These are phyloP conservation scores for Erucastrum elatum DNA, from an alignment of 345 rosid genomes.

Conservation along the genomic window DNA sequence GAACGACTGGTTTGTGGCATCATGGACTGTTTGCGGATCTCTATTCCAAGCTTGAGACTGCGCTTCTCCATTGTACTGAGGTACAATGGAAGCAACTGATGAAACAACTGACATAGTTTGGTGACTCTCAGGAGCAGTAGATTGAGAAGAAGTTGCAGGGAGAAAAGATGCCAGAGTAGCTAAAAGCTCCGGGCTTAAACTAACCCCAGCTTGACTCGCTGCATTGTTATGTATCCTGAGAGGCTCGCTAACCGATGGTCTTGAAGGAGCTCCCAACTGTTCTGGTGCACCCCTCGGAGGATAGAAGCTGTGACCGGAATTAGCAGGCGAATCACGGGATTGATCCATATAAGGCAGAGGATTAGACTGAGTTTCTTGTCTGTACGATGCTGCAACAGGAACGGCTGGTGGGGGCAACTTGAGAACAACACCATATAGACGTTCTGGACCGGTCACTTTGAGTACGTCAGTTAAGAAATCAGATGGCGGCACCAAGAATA, in stretches of 20 bases:
- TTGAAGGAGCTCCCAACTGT: constrained; percentile 49
- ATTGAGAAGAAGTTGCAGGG: constrained; percentile 58
- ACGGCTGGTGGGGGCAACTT: constrained; percentile 63
- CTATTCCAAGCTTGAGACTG: constrained; percentile 56
- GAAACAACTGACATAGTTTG: constrained; percentile 46
- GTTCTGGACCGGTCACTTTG: constrained; percentile 78
- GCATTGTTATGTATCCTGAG: constrained; percentile 20
- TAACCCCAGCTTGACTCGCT: constrained; percentile 46
- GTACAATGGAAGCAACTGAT: constrained; percentile 33
- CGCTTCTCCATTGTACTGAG: constrained; percentile 46
- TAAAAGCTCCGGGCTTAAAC: constrained; percentile 85
- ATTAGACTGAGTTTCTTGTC: constrained; percentile 49
- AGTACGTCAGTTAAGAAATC: constrained; percentile 80
- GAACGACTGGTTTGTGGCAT: constrained; percentile 44
- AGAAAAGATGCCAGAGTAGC: constrained; percentile 70
- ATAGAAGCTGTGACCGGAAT: constrained; percentile 46
- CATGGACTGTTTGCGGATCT: constrained; percentile 46
- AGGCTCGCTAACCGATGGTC: constrained; percentile 49
- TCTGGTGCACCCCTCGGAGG: constrained; percentile 50
- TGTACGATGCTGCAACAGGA: constrained; percentile 43
- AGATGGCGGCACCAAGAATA: constrained; percentile 96
- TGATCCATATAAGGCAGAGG: constrained; percentile 48
- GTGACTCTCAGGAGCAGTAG: constrained; percentile 49
- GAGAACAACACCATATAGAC: constrained; percentile 94
- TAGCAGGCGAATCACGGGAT: constrained; percentile 42